phyloP scores from a whole-genome alignment of 352 stramenopile genomes.

The Pythium sukuiense region DNA sequence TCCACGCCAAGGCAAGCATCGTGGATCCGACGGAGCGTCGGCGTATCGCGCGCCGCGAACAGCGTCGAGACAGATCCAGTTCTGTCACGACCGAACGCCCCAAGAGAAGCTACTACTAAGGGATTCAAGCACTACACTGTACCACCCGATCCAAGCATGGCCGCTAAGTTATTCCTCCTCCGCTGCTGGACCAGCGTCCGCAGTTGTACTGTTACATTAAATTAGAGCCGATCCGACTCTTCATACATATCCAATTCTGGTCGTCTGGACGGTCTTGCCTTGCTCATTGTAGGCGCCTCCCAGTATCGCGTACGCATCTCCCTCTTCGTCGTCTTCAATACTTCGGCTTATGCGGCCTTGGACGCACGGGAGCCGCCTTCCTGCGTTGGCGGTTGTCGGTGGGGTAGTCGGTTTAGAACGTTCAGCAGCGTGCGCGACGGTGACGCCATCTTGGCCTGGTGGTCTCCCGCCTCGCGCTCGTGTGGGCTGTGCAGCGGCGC shows the following conservation, averaged over 20 bases:
- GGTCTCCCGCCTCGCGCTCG: background rate
- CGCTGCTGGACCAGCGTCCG: too few relatives aligned
- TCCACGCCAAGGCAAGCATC: slow-evolving; percentile 15
- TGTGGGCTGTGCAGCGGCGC: slow-evolving; percentile 3
- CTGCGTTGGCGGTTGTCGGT: slow-evolving; percentile 9
- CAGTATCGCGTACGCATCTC: too few relatives aligned
- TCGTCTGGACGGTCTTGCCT: background rate
- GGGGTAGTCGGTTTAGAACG: slow-evolving; percentile 19
- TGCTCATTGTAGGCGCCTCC: too few relatives aligned
- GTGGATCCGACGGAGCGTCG: slow-evolving; percentile 1
- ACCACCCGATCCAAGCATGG: too few relatives aligned
- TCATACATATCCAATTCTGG: slow-evolving; percentile 1
- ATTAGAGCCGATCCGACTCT: background rate
- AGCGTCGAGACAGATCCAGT: slow-evolving; percentile 1
- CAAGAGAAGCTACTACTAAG: too few relatives aligned
- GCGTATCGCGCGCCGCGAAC: slow-evolving; percentile 12
- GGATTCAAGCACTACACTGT: too few relatives aligned
- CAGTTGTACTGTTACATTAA: too few relatives aligned
- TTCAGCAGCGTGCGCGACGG: slow-evolving; percentile 18
- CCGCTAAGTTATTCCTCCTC: too few relatives aligned
- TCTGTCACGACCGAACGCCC: background rate
- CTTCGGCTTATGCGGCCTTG: slow-evolving; percentile 3
- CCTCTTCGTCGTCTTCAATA: too few relatives aligned
- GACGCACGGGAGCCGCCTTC: background rate
- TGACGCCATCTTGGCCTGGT: slow-evolving; percentile 7